phyloP scores from a whole-genome alignment of 140 eudicot species.

The Cichorium intybus region DNA sequence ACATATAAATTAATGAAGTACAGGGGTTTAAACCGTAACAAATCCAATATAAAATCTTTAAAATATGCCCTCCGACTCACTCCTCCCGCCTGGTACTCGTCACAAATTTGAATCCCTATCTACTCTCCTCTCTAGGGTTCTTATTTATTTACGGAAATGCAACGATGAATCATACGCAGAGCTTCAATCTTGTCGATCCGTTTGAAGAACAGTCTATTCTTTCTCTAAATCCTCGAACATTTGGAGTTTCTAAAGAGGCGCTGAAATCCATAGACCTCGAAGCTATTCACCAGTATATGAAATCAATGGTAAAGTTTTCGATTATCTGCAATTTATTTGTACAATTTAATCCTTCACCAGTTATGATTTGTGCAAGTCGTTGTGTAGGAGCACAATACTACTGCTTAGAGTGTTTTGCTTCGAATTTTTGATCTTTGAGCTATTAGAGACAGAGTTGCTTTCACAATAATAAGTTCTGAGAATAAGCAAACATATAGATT shows the following conservation, averaged over 20 bases:
- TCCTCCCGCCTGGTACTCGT: constrained; percentile 13
- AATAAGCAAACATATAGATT: neutral
- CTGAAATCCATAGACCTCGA: constrained; percentile 37
- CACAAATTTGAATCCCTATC: constrained; percentile 1
- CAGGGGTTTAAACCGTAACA: neutral
- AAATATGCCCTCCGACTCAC: neutral
- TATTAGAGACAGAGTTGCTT: neutral
- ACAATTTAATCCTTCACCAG: neutral
- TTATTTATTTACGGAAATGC: neutral
- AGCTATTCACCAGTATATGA: constrained; percentile 45
- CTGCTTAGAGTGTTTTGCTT: neutral
- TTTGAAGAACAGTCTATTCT: constrained; percentile 28
- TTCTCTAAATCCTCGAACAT: constrained; percentile 41
- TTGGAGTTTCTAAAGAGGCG: constrained; percentile 25
- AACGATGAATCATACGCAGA: constrained; percentile 25
- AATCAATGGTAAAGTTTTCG: constrained; percentile 32
- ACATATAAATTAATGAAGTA: neutral
- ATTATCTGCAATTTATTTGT: constrained; percentile 1
- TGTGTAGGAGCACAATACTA: neutral
- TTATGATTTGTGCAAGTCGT: constrained; percentile 1
- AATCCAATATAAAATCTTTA: neutral
- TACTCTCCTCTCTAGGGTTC: constrained; percentile 21
- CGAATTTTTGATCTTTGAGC: constrained; percentile 9
- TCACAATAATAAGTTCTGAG: neutral
- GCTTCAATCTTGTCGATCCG: constrained; percentile 42